Base-by-base conservation (phyloP, 768 basidiomycete genomes). In the Omphalotus guepiniiformis region DNA sequence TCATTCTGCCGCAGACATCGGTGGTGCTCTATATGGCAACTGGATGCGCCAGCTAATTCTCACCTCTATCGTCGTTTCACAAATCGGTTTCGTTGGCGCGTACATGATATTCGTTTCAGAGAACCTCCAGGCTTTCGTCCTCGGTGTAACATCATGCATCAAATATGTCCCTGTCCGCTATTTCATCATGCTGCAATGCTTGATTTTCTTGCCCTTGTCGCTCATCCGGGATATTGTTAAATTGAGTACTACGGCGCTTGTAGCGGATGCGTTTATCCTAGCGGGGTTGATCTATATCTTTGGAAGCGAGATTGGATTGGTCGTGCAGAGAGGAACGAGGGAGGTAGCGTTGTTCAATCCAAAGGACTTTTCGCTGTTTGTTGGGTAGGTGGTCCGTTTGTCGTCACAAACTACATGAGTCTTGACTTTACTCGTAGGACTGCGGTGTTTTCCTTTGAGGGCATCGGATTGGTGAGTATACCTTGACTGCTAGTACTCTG, bases 401-500 rank as follows among this genome's bases (percentile, higher is more conserved):
- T 6, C 6, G n/a, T n/a, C 5, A 39, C 9, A 5, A 6, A 19
- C 13, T 19, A 13, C 39, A 19, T 39, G 5, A 39, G n/a, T 11
- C 13, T 39, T 39, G 19, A 39, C 39, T 22, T 22, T 39, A 39
- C 39, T n/a, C n/a, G 39, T 52, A 92, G 93, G 6, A 97, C 96
- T 19, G 95, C 96, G 3, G 95, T 97, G 25, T 98, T 98, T 66
- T 92, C 96, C 1, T 99, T 98, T 57, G 95, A 99, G 66, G 95
- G 95, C 7, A 92, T 99, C 55, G 96, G 95, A 39, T 71, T 98
- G 66, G 85, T 23, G 22, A 22, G 16, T n/a, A 22, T 16, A 18
- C 19, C 27, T 28, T 39, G 16, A 4, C 22, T 4, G 11, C n/a
- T n/a, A n/a, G n/a, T n/a, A n/a, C n/a, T n/a, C n/a, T 35, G 26